Evolutionary conservation across 371 early-diverging fungal species (phyloP), one percentile per base, ranked within the genome.

Genomic region (Mortierella sp.): DNA sequence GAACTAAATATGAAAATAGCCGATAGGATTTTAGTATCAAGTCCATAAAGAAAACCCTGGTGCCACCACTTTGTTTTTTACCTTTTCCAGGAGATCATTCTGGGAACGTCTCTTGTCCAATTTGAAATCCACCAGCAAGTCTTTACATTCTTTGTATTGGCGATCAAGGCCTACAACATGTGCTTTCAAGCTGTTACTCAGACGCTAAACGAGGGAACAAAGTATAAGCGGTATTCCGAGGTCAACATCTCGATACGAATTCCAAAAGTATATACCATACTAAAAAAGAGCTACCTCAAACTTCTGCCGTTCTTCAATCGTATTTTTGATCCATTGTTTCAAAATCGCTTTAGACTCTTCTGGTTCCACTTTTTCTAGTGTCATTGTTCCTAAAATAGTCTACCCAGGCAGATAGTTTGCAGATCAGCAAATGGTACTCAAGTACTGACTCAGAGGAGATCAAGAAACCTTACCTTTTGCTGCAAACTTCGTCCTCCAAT

Each of bases 51-150:
- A n/a, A n/a, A n/a, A n/a, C n/a, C n/a, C n/a, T n/a, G n/a, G n/a
- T n/a, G n/a, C n/a, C n/a, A n/a, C n/a, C n/a, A n/a, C n/a, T n/a
- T n/a, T n/a, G n/a, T n/a, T n/a, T 19, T 15, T 32, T n/a, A 77
- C 78, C 69, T 77, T 77, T 29, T 77, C 78, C 15, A 77, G 26
- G 29, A 77, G n/a, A 49, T 77, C 66, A 13, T 40, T 53, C 51
- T 61, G 56, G 6, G 64, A 58, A 7, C 60, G 47, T 34, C n/a
- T 35, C n/a, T 72, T 67, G 23, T 72, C 65, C 22, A 61, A 28
- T 29, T 53, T 47, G 32, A 77, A 72, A 37, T 61, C 57, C 5
- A 37, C 69, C 29, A 77, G 42, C 22, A 56, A 42, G 8, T 68
- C 34, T 13, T 55, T 67, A 43, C 71, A 62, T 26, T 71, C 76